A percentile compares a stretch with the other conserved stretches of the same genome.
Conservation (phyloP, 1,139 yeast species). For the Magnusiomyces fungicola region DNA sequence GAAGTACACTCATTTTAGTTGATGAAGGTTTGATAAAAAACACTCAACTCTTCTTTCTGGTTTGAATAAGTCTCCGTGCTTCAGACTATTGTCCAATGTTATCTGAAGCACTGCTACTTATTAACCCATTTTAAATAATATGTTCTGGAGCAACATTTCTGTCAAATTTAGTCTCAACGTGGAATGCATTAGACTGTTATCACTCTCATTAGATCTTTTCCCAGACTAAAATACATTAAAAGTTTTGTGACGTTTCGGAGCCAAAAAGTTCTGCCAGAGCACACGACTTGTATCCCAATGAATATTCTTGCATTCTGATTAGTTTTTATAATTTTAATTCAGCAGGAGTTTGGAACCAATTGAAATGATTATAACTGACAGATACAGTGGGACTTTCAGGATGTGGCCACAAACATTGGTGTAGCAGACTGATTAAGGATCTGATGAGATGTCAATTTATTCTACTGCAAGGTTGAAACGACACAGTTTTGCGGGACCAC, state of each 20-base stretch:
- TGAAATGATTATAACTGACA: too few species aligned
- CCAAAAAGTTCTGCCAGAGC: constrained; percentile 48
- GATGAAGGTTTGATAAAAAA: constrained; percentile 64
- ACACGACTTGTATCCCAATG: constrained; percentile 49
- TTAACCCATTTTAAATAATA: constrained; percentile 74
- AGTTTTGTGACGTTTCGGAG: constrained; percentile 52
- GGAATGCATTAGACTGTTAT: constrained; percentile 33
- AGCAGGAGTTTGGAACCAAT: too few species aligned
- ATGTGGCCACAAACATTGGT: not conserved
- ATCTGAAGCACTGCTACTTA: constrained; percentile 30
- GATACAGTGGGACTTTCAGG: too few species aligned
- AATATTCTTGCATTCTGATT: constrained; percentile 34
- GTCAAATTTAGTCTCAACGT: constrained; percentile 23
- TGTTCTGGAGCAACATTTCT: constrained; percentile 64
- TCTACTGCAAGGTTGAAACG: not conserved
- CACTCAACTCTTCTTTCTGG: constrained; percentile 26
- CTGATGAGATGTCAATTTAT: not conserved
- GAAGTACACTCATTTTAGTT: constrained; percentile 41
- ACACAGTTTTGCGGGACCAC: not conserved
- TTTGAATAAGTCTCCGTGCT: constrained; percentile 47
- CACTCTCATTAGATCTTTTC: constrained; percentile 19
- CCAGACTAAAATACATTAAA: constrained; percentile 30
- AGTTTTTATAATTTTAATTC: not conserved
- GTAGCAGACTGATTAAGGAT: not conserved
- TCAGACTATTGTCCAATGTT: constrained; percentile 37